Base-by-base conservation (phyloP, 2,329 filamentous ascomycete species). In the Cladosporium cucumerinum region DNA sequence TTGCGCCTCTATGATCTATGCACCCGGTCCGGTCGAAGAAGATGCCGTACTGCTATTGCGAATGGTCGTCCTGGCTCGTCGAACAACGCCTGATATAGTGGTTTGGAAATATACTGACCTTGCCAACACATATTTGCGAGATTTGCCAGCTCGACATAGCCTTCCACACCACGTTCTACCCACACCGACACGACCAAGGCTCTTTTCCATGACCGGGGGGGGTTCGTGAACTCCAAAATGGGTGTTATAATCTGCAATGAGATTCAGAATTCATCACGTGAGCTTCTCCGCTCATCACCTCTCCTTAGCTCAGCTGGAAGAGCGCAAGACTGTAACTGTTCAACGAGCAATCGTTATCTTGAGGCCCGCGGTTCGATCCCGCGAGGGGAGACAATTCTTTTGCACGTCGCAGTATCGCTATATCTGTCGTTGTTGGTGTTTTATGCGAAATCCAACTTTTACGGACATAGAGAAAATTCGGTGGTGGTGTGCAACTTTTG, bases 281-380 rank as follows among this genome's bases (percentile, higher is more conserved):
- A 32, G 51, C 28, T 54, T 26, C 51, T 32, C 25, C n/a, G 54
- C 54, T 57, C 21, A 23, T 2, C 5, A 6, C 28, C 59, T 61
- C 59, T 61, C 59, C 59, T 61, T 61, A 61, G 59, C 59, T 61
- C 59, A 61, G 59, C 46, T 61, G 59, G 59, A 61, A 61, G 59
- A 61, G 59, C 59, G 59, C 59, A 61, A 61, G 59, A 61, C 59
- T 61, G 59, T 61, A 61, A 61, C 48, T 61, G 59, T 28, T 21
- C 25, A 23, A 25, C 32, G 7, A 57, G 2, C 14, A 59, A 14
- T 28, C 28, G 43, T 18, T 12, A 61, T 61, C 59, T 61, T 61
- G 59, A 61, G 59, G 59, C 36, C 59, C 59, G 26, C 36, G 59
- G 59, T 61, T 61, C 59, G 59, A 61, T 51, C 59, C 59, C 59